phyloP scores from a whole-genome alignment of 2,329 filamentous ascomycete genomes.

The Aciculosporium take region DNA sequence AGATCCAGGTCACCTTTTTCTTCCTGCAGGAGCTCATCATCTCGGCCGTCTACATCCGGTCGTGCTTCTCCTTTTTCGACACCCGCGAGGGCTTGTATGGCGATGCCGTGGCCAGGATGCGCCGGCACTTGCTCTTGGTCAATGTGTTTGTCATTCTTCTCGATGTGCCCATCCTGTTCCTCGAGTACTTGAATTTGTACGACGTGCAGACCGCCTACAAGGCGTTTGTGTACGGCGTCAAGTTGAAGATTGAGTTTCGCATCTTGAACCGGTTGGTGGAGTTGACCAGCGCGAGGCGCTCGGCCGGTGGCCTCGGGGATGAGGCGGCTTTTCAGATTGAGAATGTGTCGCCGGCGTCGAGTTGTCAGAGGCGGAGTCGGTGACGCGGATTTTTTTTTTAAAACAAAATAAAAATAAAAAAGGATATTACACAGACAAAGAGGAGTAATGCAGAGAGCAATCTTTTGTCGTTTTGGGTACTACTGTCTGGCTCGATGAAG shows the following conservation, averaged over 20 bases:
- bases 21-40: constrained; percentile 39
- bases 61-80: constrained; percentile 32
- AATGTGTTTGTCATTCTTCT: constrained; percentile 27
- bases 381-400: not conserved
- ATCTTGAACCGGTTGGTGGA: constrained; percentile 20
- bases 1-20: constrained; percentile 38
- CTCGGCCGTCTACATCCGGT: constrained; percentile 36
- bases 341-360: not conserved
- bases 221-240: constrained; percentile 18
- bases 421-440: not conserved
- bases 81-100: constrained; percentile 16
- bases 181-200: constrained; percentile 16
- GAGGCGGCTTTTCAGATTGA: not conserved
- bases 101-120: constrained; percentile 12
- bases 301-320: not conserved
- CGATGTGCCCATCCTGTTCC: constrained; percentile 21
- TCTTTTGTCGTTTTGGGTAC: not conserved
- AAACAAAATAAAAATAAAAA: not conserved
- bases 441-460: constrained; percentile 1
- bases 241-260: constrained; percentile 20
- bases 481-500: too few relatives aligned
- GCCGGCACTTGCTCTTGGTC: constrained; percentile 24
- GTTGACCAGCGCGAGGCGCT: constrained; percentile 7
- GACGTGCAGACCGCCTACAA: constrained; percentile 19
- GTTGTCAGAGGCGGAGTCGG: not conserved